Percentiles rank a stretch among this genome's conserved stretches.
These are phyloP conservation scores for Acer saccharum DNA, from an alignment of 345 rosid species.

Conservation along the genomic window DNA sequence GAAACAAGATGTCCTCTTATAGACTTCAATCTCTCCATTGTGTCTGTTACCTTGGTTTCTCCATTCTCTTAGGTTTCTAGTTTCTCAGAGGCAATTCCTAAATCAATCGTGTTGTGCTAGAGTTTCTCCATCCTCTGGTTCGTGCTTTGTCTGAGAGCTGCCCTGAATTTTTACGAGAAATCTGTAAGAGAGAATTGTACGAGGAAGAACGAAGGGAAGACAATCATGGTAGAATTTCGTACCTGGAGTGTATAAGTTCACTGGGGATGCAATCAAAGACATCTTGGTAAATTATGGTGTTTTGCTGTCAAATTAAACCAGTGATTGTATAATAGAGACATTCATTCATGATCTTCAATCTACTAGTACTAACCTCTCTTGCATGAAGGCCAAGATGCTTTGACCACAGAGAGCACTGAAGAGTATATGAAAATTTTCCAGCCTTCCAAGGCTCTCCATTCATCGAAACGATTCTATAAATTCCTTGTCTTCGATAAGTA, in stretches of 20 bases:
- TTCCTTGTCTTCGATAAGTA: conserved; percentile 85
- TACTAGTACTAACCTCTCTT: conserved; percentile 55
- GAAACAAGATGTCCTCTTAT: conserved; percentile 74
- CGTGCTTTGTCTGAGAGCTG: conserved; percentile 59
- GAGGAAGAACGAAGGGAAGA: no score
- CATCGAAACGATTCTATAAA: conserved; percentile 65
- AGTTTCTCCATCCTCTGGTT: conserved; percentile 62
- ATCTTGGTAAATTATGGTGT: conserved; percentile 63
- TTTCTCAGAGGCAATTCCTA: conserved; percentile 63
- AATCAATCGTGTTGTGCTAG: conserved; percentile 74
- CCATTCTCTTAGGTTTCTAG: conserved; percentile 22
- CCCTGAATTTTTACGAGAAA: conserved; percentile 38
- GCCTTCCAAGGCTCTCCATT: conserved; percentile 82
- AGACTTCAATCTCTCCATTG: conserved; percentile 48
- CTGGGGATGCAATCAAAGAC: conserved; percentile 88
- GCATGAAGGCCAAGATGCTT: conserved; percentile 82
- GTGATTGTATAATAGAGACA: not conserved
- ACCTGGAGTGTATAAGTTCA: conserved; percentile 64
- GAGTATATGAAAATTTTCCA: conserved; percentile 71
- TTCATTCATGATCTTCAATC: not conserved
- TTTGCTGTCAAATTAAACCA: conserved; percentile 37
- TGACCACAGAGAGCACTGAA: conserved; percentile 79
- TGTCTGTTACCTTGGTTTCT: conserved; percentile 7
- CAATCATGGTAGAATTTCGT: not conserved
- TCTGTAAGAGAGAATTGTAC: not conserved